A percentile compares a stretch with the other conserved stretches of the same genome.
These are phyloP conservation scores for Mercurialis annua DNA, from an alignment of 345 rosid species.

Conservation along the genomic window DNA sequence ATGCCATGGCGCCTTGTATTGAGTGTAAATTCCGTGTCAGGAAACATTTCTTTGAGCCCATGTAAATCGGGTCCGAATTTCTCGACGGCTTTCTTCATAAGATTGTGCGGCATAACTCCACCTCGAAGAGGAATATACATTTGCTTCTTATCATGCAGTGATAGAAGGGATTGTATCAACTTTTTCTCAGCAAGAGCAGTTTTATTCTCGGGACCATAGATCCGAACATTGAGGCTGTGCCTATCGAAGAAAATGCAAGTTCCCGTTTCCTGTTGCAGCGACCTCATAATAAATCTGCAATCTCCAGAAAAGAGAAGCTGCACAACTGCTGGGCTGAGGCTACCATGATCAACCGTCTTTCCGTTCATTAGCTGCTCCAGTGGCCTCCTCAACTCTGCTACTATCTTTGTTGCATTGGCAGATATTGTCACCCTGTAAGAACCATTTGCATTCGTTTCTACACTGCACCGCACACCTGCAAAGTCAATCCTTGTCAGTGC, in stretches of 20 bases:
- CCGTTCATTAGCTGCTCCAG: slow-evolving; percentile 83
- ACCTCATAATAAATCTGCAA: slow-evolving; percentile 49
- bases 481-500: background rate
- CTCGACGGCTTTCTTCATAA: slow-evolving; percentile 54
- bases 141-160: slow-evolving; percentile 51
- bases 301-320: slow-evolving; percentile 64
- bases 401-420: slow-evolving; percentile 69
- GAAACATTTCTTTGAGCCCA: slow-evolving; percentile 62
- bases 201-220: slow-evolving; percentile 57
- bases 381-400: slow-evolving; percentile 73
- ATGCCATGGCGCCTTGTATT: slow-evolving; percentile 57
- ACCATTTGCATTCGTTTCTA: slow-evolving; percentile 45
- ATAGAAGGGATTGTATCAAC: slow-evolving; percentile 50
- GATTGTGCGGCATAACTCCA: slow-evolving; percentile 51
- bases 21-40: slow-evolving; percentile 55
- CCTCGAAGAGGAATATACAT: slow-evolving; percentile 68
- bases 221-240: slow-evolving; percentile 40
- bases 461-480: slow-evolving; percentile 51
- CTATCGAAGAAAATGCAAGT: slow-evolving; percentile 60
- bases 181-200: slow-evolving; percentile 49
- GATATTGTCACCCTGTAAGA: slow-evolving; percentile 54
- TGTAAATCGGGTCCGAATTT: slow-evolving; percentile 71
- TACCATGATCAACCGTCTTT: slow-evolving; percentile 44
- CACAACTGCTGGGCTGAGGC: slow-evolving; percentile 48
- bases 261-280: slow-evolving; percentile 54